Evolutionary conservation across 805 yeast species (phyloP).

Genomic region (Lipomyces starkeyi): DNA sequence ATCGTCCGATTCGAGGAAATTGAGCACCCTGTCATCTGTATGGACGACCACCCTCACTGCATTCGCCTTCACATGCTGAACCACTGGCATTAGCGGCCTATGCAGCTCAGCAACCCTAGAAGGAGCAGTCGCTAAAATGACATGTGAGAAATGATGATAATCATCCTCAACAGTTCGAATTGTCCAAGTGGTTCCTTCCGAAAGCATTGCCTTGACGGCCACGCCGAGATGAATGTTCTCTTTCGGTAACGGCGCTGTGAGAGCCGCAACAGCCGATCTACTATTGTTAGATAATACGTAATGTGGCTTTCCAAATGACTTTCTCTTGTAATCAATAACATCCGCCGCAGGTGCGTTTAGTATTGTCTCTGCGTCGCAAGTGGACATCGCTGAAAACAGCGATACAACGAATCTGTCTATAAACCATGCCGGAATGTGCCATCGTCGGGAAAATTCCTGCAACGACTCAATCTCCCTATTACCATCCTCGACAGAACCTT

Average conservation of each 20-base stretch:
- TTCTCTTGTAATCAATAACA: conserved; percentile 30
- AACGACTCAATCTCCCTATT: conserved; percentile 23
- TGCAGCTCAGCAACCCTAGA: conserved; percentile 8
- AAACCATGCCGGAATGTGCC: conserved; percentile 29
- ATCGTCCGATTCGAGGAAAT: conserved; percentile 18
- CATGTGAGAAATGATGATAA: conserved; percentile 24
- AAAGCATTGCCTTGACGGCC: conserved; percentile 20
- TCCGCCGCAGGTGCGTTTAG: conserved; percentile 32
- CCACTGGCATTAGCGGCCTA: conserved; percentile 16
- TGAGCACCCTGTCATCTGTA: conserved; percentile 30
- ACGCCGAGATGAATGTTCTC: conserved; percentile 31
- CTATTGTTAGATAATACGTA: conserved; percentile 25
- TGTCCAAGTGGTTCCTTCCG: conserved; percentile 30
- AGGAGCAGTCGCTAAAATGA: conserved; percentile 32
- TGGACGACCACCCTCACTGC: conserved; percentile 30
- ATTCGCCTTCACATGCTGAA: conserved; percentile 19
- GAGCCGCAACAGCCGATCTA: conserved; percentile 27
- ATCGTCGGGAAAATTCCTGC: conserved; percentile 19
- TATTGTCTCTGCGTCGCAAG: conserved; percentile 19
- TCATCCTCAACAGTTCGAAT: conserved; percentile 21
- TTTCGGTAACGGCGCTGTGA: conserved; percentile 18
- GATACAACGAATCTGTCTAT: conserved; percentile 21
- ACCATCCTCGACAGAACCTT: conserved; percentile 9
- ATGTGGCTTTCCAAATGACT: conserved; percentile 30
- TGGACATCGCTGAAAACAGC: conserved; percentile 32